Percentiles rank a stretch among this genome's conserved stretches.
These are phyloP conservation scores for Apophysomyces trapeziformis DNA, from an alignment of 371 early-diverging fungal species.

Conservation along the genomic window DNA sequence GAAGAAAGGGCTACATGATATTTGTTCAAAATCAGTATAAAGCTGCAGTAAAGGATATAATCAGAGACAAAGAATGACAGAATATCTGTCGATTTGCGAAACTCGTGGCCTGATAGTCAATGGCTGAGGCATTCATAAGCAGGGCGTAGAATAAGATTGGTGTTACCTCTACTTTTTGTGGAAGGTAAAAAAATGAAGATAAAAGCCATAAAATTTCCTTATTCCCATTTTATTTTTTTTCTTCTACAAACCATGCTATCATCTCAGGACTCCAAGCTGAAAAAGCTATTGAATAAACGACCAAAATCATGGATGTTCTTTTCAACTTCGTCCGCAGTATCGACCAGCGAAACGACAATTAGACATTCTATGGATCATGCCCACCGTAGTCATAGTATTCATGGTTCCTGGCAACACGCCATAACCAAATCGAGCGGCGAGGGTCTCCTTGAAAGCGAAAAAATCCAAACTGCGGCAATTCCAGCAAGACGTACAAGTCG, in stretches of 20 bases:
- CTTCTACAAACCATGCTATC: background rate
- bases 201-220: slow-evolving; percentile 6
- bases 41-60: background rate
- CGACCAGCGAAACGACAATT: background rate
- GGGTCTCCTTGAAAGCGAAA: background rate
- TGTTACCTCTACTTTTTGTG: background rate
- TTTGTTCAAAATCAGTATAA: background rate
- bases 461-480: background rate
- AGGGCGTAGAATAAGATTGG: slow-evolving; percentile 9
- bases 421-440: slow-evolving; percentile 2
- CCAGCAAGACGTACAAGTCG: slow-evolving; percentile 16
- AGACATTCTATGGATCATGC: slow-evolving; percentile 1
- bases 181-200: background rate
- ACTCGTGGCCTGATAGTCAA: background rate
- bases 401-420: background rate
- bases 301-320: slow-evolving; percentile 5
- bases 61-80: background rate
- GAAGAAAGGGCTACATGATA: background rate
- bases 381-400: slow-evolving; percentile 1
- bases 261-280: background rate
- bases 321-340: background rate
- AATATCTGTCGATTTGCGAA: background rate
- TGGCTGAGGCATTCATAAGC: slow-evolving; percentile 5
- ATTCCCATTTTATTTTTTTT: background rate
- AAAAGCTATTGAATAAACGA: background rate